phyloP scores from a whole-genome alignment of 2,329 filamentous ascomycete species.

The Cercospora janseana region DNA sequence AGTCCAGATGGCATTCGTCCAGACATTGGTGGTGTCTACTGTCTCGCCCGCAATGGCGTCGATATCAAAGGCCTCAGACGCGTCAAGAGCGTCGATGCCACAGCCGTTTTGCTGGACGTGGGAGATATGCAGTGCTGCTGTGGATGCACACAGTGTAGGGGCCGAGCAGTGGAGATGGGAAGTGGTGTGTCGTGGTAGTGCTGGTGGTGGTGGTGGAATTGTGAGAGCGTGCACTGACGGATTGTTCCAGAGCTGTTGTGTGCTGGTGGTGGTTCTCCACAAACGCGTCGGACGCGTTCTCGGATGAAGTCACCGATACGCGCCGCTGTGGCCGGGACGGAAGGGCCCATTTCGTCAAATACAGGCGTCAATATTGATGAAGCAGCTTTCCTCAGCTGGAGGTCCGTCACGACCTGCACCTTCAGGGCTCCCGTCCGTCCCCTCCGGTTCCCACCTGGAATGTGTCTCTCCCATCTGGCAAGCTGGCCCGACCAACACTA shows the following conservation, averaged over 20 bases:
- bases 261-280: slow-evolving; percentile 1
- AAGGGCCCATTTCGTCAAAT: too few species aligned
- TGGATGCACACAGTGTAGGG: background rate
- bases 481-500: too few species aligned
- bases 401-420: too few species aligned
- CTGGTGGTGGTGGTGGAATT: background rate
- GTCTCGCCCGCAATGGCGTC: background rate
- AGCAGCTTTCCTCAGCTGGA: too few species aligned
- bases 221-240: background rate
- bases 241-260: slow-evolving; percentile 11
- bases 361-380: too few species aligned
- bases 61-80: background rate
- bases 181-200: background rate
- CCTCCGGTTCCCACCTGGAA: too few species aligned
- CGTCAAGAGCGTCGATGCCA: background rate
- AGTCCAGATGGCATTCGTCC: slow-evolving; percentile 5
- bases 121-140: background rate
- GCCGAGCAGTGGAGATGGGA: background rate
- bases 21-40: slow-evolving; percentile 7
- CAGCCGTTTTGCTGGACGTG: background rate
- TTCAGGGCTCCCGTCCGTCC: too few species aligned
- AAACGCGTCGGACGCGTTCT: background rate
- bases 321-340: too few species aligned
- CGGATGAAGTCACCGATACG: slow-evolving; percentile 1
- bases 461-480: too few species aligned